Percentiles rank a stretch among this genome's conserved stretches.
Conservation (phyloP, 106 monocot genomes). For the Dioscorea dumetorum region DNA sequence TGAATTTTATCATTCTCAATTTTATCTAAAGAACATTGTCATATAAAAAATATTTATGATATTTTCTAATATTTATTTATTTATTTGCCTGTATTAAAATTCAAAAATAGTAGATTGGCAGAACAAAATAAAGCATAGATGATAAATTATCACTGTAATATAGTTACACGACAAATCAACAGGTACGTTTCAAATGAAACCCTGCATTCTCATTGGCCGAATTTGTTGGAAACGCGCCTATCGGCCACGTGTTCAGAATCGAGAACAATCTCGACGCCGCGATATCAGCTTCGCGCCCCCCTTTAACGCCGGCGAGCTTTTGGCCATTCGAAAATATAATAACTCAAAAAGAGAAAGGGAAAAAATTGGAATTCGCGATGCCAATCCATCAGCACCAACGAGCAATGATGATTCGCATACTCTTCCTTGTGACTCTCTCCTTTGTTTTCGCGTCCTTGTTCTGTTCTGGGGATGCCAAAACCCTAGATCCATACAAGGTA, state of each 20-base stretch:
- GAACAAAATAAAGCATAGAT: no score
- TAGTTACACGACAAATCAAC: no score
- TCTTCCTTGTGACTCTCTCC: constrained; percentile 1
- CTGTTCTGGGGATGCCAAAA: constrained; percentile 17
- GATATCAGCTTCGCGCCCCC: not conserved
- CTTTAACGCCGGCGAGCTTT: not conserved
- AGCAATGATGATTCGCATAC: constrained; percentile 9
- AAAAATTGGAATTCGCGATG: not conserved
- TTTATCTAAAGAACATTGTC: no score
- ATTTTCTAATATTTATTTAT: no score
- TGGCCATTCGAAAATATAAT: no score
- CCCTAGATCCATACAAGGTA: constrained; percentile 56
- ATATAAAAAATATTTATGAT: no score
- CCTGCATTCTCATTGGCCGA: constrained; percentile 16
- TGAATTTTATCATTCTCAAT: no score
- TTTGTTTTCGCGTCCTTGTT: constrained; percentile 2
- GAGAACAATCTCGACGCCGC: constrained; percentile 22
- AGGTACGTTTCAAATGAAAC: not conserved
- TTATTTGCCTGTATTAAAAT: no score
- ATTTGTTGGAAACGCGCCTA: constrained; percentile 5
- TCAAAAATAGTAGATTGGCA: no score
- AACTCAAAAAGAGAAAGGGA: not conserved
- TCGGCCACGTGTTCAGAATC: constrained; percentile 10
- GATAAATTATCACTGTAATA: no score
- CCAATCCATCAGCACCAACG: no score